Base-by-base conservation (phyloP, 2,329 filamentous ascomycete genomes). In the Paramyrothecium roridum region DNA sequence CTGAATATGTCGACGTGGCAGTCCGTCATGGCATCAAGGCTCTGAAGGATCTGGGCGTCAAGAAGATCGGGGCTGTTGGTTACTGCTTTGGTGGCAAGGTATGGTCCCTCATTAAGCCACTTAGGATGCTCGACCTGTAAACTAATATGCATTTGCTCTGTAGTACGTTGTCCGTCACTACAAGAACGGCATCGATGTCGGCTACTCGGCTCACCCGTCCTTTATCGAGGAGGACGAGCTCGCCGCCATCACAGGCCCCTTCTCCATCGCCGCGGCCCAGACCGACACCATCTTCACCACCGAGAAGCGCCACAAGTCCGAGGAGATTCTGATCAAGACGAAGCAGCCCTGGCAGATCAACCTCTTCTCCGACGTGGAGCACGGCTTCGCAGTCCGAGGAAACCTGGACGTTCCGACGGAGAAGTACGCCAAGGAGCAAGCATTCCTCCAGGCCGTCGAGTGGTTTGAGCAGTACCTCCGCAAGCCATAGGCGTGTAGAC, bases 361-460 rank as follows among this genome's bases (percentile, higher is more conserved):
- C 58, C 71, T 93, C 46, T 93, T 86, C 76, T 82, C 83, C 17
- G 83, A 82, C 40, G 86, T 88, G 8, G 68, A 75, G 57, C 90
- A 95, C 66, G 90, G 90, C 0, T 95, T 93, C 64, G 86, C 85
- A 17, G 86, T 91, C 8, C 80, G 89, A 37, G 83, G 77, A 3
- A 85, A 93, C 63, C 54, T 80, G 26, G 73, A 73, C 3, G 73
- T 79, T 55, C 73, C 74, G 20, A 61, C 65, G 54, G 73, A 83
- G 65, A 84, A 80, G 71, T 93, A 85, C 67, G 88, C 86, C 33
- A 93, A 93, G 79, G 88, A 93, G 74, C 81, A 86, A 68, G 89
- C 90, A 1, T 93, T 93, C 69, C 73, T 81, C 61, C 90, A 93
- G 78, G 89, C 89, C 23, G 80, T 91, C 52, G 72, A 78, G 56